Conservation (phyloP, 2,329 filamentous ascomycete genomes). For the Aspergillus glaucus region DNA sequence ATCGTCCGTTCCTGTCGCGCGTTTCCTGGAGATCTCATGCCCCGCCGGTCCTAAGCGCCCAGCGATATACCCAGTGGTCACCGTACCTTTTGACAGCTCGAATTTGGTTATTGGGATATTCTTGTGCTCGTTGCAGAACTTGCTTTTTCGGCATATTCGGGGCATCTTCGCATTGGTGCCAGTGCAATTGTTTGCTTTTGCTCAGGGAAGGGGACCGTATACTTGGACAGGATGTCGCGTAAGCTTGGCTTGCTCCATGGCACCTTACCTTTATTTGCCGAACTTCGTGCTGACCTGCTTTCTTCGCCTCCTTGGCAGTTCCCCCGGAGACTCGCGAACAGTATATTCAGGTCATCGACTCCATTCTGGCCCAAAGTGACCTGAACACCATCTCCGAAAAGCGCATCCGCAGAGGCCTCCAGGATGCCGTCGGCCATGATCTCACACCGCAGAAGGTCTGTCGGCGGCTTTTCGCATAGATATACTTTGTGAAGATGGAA, state of each 20-base stretch:
- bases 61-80: constrained; percentile 15
- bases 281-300: constrained; percentile 16
- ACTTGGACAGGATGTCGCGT: constrained; percentile 31
- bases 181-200: constrained; percentile 4
- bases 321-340: constrained; percentile 43
- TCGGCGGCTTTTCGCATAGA: constrained; percentile 1
- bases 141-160: not conserved
- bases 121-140: not conserved
- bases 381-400: constrained; percentile 61
- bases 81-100: constrained; percentile 7
- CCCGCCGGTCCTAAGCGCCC: constrained; percentile 36
- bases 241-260: constrained; percentile 19
- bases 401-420: constrained; percentile 57
- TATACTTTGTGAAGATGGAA: not conserved
- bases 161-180: constrained; percentile 4
- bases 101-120: not conserved
- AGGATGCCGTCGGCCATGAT: constrained; percentile 56
- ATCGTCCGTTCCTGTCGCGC: not conserved
- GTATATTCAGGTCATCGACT: constrained; percentile 57
- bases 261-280: not conserved
- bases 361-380: constrained; percentile 55
- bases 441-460: constrained; percentile 56
- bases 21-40: constrained; percentile 15
- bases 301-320: constrained; percentile 30
- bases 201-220: constrained; percentile 3